phyloP scores from a whole-genome alignment of 768 basidiomycete species.

The Omphalotus guepiniiformis region DNA sequence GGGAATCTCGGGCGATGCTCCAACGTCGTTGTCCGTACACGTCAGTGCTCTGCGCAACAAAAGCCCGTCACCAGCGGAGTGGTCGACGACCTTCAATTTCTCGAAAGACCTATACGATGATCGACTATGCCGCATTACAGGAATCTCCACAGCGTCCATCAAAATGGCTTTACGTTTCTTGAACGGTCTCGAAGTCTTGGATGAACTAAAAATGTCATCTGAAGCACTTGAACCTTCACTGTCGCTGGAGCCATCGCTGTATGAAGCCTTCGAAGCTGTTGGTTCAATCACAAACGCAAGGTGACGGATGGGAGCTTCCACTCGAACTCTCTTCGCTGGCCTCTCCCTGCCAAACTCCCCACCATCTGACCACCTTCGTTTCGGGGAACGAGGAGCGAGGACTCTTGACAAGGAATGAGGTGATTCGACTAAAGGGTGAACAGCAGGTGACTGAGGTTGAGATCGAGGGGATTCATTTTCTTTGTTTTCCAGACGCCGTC shows the following conservation, averaged over 20 bases:
- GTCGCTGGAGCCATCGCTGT: background rate
- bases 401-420: too few relatives aligned
- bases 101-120: too few relatives aligned
- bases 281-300: slow-evolving; percentile 12
- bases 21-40: background rate
- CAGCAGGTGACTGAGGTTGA: background rate
- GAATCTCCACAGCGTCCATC: slow-evolving; percentile 3
- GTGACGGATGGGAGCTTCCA: slow-evolving; percentile 20
- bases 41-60: background rate
- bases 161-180: slow-evolving; percentile 4
- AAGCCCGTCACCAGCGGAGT: too few relatives aligned
- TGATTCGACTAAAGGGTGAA: too few relatives aligned
- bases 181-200: background rate
- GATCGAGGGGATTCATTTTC: slow-evolving; percentile 48
- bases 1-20: background rate
- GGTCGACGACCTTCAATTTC: too few relatives aligned
- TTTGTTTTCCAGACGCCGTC: slow-evolving; percentile 41
- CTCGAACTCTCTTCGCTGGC: slow-evolving; percentile 24
- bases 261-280: background rate
- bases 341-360: slow-evolving; percentile 11
- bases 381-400: too few relatives aligned
- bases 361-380: background rate
- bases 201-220: too few relatives aligned
- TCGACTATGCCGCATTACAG: too few relatives aligned
- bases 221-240: background rate